Conservation (phyloP, 1,284 basidiomycete genomes). For the Leccinum fuscescens region DNA sequence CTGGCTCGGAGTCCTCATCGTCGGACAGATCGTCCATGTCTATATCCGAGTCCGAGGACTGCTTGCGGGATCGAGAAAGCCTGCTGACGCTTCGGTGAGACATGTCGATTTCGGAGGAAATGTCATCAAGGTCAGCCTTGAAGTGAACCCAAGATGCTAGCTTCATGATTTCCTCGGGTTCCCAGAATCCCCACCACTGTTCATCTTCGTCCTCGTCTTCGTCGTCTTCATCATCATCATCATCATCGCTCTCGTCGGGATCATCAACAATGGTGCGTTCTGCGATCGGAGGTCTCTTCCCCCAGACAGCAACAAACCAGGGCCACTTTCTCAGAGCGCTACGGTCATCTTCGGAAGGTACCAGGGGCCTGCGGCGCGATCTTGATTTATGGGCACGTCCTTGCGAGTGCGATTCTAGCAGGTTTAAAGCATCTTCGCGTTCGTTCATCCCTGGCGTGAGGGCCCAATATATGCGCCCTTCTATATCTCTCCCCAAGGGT, state of each 20-base stretch:
- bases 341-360: conserved; percentile 47
- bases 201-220: conserved; percentile 35
- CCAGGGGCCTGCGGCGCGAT: conserved; percentile 39
- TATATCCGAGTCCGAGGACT: conserved; percentile 9
- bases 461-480: conserved; percentile 54
- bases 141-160: conserved; percentile 64
- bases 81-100: neutral
- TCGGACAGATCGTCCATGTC: conserved; percentile 24
- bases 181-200: conserved; percentile 72
- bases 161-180: conserved; percentile 60
- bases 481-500: conserved; percentile 49
- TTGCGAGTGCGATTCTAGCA: conserved; percentile 35
- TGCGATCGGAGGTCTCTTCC: conserved; percentile 44
- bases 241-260: conserved; percentile 25
- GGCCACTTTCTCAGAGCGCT: conserved; percentile 56
- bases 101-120: conserved; percentile 20
- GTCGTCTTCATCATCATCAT: conserved; percentile 14
- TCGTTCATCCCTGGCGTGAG: conserved; percentile 49
- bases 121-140: conserved; percentile 45
- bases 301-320: conserved; percentile 74
- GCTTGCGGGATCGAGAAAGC: neutral
- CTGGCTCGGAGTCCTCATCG: conserved; percentile 4
- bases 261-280: conserved; percentile 24
- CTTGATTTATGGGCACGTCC: conserved; percentile 31
- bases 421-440: conserved; percentile 44